Evolutionary conservation across 176 grass and related monocot species (phyloP).

Genomic region (Aegilops speltoides): DNA sequence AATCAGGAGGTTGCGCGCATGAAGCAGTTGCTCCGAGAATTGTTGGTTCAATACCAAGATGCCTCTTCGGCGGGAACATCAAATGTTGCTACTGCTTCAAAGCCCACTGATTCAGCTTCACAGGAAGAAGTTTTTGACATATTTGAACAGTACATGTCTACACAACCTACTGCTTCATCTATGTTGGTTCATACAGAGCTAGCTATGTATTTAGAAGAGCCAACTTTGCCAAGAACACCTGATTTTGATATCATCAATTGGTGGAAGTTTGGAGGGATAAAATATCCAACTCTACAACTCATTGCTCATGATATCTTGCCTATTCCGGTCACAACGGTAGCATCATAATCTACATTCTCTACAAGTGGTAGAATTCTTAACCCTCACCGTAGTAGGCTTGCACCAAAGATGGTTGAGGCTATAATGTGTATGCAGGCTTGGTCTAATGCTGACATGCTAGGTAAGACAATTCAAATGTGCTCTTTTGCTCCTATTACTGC

Average conservation of each 20-base stretch:
- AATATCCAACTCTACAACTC: conserved; percentile 12
- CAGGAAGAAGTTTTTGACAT: background rate
- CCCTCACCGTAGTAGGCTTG: background rate
- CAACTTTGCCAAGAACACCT: background rate
- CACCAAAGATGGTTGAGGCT: background rate
- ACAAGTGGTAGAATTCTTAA: conserved; percentile 4
- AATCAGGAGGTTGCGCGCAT: too few species aligned
- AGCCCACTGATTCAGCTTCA: too few species aligned
- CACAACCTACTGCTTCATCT: background rate
- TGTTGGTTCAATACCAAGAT: background rate
- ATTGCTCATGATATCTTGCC: conserved; percentile 28
- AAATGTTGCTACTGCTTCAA: background rate
- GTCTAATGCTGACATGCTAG: background rate
- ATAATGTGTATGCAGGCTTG: background rate
- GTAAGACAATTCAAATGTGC: background rate
- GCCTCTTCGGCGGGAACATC: background rate
- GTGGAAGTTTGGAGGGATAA: conserved; percentile 11
- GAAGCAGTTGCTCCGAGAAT: background rate
- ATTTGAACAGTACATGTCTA: background rate
- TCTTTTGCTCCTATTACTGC: too few species aligned
- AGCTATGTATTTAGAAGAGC: conserved; percentile 15
- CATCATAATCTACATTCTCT: conserved; percentile 22
- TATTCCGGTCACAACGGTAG: conserved; percentile 4
- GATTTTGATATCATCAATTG: conserved; percentile 21
- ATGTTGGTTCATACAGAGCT: background rate